Base-by-base conservation (phyloP, 148 eudicot genomes). In the Rhododendron kiyosumense region DNA sequence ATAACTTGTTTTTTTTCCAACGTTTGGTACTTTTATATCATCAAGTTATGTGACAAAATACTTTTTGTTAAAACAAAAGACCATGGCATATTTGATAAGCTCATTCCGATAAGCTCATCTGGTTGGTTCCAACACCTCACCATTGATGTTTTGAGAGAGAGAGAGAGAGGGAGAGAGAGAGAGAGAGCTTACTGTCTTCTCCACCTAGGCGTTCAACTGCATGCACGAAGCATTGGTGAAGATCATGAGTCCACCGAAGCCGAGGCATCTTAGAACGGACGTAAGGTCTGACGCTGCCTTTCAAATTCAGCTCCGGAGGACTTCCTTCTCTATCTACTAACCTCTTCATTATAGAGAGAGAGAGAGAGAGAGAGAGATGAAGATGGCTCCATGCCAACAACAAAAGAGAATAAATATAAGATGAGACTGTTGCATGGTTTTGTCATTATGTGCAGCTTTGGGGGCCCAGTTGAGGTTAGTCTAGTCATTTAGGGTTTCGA, bases 191-290 rank as follows among this genome's bases (percentile, higher is more conserved):
- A 95, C 98, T 74, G 11, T 92, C 93, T 88, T 88, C 93, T 63
- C 96, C 98, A 79, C 98, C 98, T 36, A 95, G 94, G 18, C 93
- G 87, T 3, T 95, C 88, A 84, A 95, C 92, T 15, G 94, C 96
- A 86, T 85, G 88, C 41, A 90, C 86, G 57, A 95, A 95, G 88
- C 90, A 86, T 17, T 81, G 91, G 78, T 95, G 96, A 86, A 95
- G 96, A 43, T 94, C 96, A 65, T 87, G 79, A 38, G 90, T 90
- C 98, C 98, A 95, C n/a, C 93, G 88, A 13, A 95, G 88, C 24
- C 98, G 86, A 2, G 98, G 96, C 78, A 77, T 67, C 87, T 92
- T 93, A 4, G 94, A 93, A 61, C 95, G 83, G 20, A 91, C 88
- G 41, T 93, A 93, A 2, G 94, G 92, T 52, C 95, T 89, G 14